Evolutionary conservation across 1,284 basidiomycete genomes (phyloP), one percentile per base, ranked within the genome.

Genomic region (Chalciporus piperatoides): DNA sequence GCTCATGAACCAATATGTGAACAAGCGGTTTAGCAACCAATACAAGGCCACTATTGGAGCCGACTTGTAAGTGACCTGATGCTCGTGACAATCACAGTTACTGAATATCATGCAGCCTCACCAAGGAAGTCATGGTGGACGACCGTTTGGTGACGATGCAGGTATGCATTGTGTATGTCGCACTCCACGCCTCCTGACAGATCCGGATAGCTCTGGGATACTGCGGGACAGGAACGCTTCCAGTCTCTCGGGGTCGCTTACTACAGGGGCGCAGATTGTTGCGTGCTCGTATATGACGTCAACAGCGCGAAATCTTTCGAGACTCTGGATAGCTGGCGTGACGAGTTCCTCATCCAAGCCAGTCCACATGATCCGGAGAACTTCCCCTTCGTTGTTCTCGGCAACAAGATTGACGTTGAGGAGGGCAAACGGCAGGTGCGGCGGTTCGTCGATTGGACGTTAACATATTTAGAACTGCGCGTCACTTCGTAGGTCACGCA

Each of bases 1-100:
- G 37, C 84, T 99, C 63, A 99, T 99, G 97, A 99, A 98, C 78
- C 97, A 99, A 78, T 99, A 98, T 78, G 97, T 99, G 63, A 99
- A 99, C 85, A 99, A 98, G 75, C 89, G 97, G 58, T 99, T 99
- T 75, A 96, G 91, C 65, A 97, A 96, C 71, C 96, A 98, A 72
- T 99, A 99, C 82, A 99, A 99, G 77, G 95, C 94, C 10, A 97
- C 93, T 55, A 95, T 96, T 67, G 92, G 91, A 59, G 85, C 86
- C 54, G 90, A 92, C 76, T 92, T 92, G 89, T 90, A 71, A 59
- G 87, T 78, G 55, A 37, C 36, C 49, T 44, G 48, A 38, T 41
- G 44, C 24, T 51, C 30, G 51, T 56, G 41, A 38, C 41, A 49
- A 49, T 48, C 6, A 51, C 44, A 47, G 52, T 51, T 48, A 44